Base-by-base conservation (phyloP, 176 grass and related monocot species). In the Triticum aestivum region DNA sequence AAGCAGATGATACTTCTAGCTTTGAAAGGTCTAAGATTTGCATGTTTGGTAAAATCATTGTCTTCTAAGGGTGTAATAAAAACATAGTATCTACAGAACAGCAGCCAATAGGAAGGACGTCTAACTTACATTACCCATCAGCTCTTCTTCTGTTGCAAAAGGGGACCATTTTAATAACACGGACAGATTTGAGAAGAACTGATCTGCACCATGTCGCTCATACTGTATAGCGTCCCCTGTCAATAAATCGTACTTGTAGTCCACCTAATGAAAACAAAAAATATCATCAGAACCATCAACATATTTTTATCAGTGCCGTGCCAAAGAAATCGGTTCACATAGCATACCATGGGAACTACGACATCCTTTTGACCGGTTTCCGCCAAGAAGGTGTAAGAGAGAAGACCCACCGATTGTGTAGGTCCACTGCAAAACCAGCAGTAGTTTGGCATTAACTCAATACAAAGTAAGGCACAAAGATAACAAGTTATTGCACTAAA, bases 371-470 rank as follows among this genome's bases (percentile, higher is more conserved):
- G 84, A 30, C 82, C 90, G 8, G 87, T 89, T 86, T 88, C 89
- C 35, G 21, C 69, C 49, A 93, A 69, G 54, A 93, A 97, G 72
- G 92, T 97, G 29, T 93, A 97, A 61, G 92, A 97, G 63, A 97
- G 92, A 81, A 94, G 86, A 78, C 92, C 95, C 30, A 97, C 59
- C 58, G 92, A 94, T 77, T 94, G 92, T 87, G 90, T 94, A 12
- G 82, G 69, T 65, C 26, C 64, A 0, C 95, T 97, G 88, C 44
- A 84, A 84, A 83, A n/a, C 15, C 86, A 79, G 32, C 63, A 78
- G 8, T 37, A 79, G 12, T 17, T 73, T 71, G 45, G 20, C 17
- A 74, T 69, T 61, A 82, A 54, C 75, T 86, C 32, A 69, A 79
- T 5, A 75, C 10, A 52, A 61, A 15, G 8, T 32, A 62, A 45